Evolutionary conservation across 2,329 filamentous ascomycete genomes (phyloP).

Genomic region (Apiospora arundinis): DNA sequence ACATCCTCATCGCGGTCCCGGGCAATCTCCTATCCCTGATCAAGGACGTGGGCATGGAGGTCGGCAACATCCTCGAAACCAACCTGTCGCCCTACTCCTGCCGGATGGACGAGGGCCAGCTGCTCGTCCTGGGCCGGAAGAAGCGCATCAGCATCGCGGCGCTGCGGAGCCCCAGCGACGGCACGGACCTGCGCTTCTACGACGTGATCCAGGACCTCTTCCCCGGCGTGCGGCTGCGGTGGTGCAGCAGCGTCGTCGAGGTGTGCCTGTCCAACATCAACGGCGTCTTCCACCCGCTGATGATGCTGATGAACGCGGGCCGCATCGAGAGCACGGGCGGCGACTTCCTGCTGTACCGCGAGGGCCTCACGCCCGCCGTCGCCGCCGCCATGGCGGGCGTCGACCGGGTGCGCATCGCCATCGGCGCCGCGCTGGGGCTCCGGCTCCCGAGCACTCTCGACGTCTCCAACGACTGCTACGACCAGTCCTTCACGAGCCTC

Average conservation of each 20-base stretch:
- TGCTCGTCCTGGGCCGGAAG: constrained; percentile 32
- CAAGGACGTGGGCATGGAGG: constrained; percentile 26
- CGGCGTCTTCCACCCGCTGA: constrained; percentile 36
- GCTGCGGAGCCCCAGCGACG: constrained; percentile 7
- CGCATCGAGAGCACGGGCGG: constrained; percentile 36
- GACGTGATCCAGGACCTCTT: constrained; percentile 29
- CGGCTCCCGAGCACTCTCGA: constrained; percentile 30
- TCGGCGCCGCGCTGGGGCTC: constrained; percentile 34
- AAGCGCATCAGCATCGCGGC: constrained; percentile 21
- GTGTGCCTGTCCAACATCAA: constrained; percentile 37
- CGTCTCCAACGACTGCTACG: constrained; percentile 36
- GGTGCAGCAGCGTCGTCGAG: constrained; percentile 36
- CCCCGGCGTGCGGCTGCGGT: constrained; percentile 30
- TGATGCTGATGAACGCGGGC: constrained; percentile 37
- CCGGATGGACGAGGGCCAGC: constrained; percentile 30
- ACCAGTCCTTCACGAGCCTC: constrained; percentile 32
- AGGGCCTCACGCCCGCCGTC: constrained; percentile 30
- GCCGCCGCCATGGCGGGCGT: constrained; percentile 32
- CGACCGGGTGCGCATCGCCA: constrained; percentile 31
- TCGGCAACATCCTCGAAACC: constrained; percentile 33
- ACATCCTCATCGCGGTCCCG: constrained; percentile 33
- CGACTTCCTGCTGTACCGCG: constrained; percentile 33
- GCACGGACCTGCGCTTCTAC: constrained; percentile 14
- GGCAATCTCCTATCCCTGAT: constrained; percentile 35
- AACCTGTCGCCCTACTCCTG: constrained; percentile 35